Base-by-base conservation (phyloP, 2,329 filamentous ascomycete genomes). In the Cladophialophora yegresii region DNA sequence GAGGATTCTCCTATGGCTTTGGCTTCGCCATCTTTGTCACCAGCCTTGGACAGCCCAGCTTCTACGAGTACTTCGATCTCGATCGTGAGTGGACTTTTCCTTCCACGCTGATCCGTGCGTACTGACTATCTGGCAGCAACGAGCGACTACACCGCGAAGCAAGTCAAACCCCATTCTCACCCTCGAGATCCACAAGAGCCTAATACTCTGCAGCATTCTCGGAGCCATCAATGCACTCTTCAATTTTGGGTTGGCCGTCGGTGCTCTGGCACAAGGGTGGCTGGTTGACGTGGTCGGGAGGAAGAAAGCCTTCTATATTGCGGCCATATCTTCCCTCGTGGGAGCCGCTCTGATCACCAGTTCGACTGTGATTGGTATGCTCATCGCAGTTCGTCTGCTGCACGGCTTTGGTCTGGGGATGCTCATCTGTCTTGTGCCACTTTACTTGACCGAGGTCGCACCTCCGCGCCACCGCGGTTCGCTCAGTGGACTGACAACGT, bases 31-130 rank as follows among this genome's bases (percentile, higher is more conserved):
- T 83, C 40, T 83, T 84, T 43, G 75, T 78, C 36, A 81, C 79
- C 58, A 83, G 81, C 10, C 81, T 83, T 56, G 82, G 82, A 12
- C 81, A 84, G 61, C 80, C 81, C 5, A 80, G 80, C 67, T 84
- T 80, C 80, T 84, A 82, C 69, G 64, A 71, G 16, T 83, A 78
- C 72, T 83, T 84, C 69, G 67, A 80, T 45, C 76, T 84, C 50
- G 63, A 65, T 54, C 63, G 63, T 62, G 28, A 58, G 62, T 59
- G 13, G 16, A 20, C 6, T 26, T 40, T 12, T 12, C 20, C 36
- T 23, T 57, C 36, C 16, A n/a, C 30, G n/a, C 13, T 20, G 20
- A 30, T 26, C 4, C n/a, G 32, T 33, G 5, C 8, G 54, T 23
- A 23, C 49, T 61, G 51, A 66, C 22, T 20, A 7, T 28, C 13